Evolutionary conservation across 768 basidiomycete species (phyloP).

Genomic region (Phanerochaete sordida): DNA sequence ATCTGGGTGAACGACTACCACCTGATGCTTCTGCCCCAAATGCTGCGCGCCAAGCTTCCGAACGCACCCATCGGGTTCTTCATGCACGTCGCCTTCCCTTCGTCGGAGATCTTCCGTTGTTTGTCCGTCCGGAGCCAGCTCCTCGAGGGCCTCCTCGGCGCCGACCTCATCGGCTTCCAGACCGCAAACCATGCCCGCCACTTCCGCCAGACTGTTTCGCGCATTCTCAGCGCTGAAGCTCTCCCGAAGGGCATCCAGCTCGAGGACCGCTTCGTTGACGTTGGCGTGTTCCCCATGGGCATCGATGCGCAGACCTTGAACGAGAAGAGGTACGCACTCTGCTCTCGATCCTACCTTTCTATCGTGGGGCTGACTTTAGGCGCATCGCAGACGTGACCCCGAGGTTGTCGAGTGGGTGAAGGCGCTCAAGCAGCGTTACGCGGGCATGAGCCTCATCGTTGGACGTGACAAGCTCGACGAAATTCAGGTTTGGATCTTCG

Average conservation of each 20-base stretch:
- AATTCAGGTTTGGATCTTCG: conserved; percentile 47
- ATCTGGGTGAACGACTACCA: conserved; percentile 97
- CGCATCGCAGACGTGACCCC: conserved; percentile 54
- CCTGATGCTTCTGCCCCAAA: conserved; percentile 85
- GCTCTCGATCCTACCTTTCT: background rate
- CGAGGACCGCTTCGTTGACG: conserved; percentile 71
- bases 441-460: conserved; percentile 83
- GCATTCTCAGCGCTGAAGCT: conserved; percentile 78
- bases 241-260: conserved; percentile 81
- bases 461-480: conserved; percentile 89
- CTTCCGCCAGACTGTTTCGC: conserved; percentile 80
- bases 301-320: conserved; percentile 73
- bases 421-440: conserved; percentile 74
- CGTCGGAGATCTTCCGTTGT: conserved; percentile 93
- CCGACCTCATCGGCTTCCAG: conserved; percentile 93
- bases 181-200: conserved; percentile 81
- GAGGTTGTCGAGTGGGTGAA: conserved; percentile 85
- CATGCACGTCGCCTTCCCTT: conserved; percentile 95
- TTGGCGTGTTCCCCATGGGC: conserved; percentile 88
- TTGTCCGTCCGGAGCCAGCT: conserved; percentile 75
- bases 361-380: conserved; percentile 4
- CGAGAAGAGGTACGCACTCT: conserved; percentile 52
- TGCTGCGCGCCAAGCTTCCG: conserved; percentile 70
- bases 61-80: conserved; percentile 85
- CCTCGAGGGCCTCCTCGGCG: conserved; percentile 85